Evolutionary conservation across 306 rosid genomes (phyloP).

Genomic region (Vachellia pachyceras): DNA sequence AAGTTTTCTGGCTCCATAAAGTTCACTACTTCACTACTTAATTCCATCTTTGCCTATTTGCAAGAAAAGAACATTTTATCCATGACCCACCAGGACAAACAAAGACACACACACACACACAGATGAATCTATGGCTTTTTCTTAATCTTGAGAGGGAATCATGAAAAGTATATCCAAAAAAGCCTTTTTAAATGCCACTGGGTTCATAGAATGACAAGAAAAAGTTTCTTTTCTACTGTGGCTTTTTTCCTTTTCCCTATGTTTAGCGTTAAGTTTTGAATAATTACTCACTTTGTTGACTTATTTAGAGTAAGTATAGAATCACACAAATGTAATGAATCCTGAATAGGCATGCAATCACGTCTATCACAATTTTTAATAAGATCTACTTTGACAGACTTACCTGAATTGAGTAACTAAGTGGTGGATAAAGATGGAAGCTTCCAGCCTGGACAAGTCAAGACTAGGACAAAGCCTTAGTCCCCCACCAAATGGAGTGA

Average conservation of each 20-base stretch:
- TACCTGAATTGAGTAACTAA: slow-evolving; percentile 91
- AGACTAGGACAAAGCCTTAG: slow-evolving; percentile 94
- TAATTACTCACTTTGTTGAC: slow-evolving; percentile 23
- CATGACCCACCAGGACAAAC: slow-evolving; percentile 7
- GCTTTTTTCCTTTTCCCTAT: not conserved
- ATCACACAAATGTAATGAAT: not conserved
- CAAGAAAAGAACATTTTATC: not conserved
- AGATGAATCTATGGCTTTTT: not conserved
- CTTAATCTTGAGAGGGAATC: not conserved
- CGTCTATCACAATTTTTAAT: too few relatives aligned
- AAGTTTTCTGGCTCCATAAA: not conserved
- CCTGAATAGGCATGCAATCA: too few relatives aligned
- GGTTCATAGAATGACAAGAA: not conserved
- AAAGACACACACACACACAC: not conserved
- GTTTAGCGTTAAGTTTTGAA: slow-evolving; percentile 1
- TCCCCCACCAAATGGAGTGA: slow-evolving; percentile 98
- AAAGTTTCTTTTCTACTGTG: not conserved
- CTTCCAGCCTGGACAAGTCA: slow-evolving; percentile 90
- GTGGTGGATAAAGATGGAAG: slow-evolving; percentile 87
- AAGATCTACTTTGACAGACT: too few relatives aligned
- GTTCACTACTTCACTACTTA: not conserved
- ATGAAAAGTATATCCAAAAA: not conserved
- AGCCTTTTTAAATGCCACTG: slow-evolving; percentile 13
- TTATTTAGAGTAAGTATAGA: slow-evolving; percentile 13
- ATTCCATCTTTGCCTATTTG: not conserved